A percentile compares a stretch with the other conserved stretches of the same genome.
These are phyloP conservation scores for Xylaria bambusicola DNA, from an alignment of 495 filamentous ascomycete genomes.

Conservation along the genomic window DNA sequence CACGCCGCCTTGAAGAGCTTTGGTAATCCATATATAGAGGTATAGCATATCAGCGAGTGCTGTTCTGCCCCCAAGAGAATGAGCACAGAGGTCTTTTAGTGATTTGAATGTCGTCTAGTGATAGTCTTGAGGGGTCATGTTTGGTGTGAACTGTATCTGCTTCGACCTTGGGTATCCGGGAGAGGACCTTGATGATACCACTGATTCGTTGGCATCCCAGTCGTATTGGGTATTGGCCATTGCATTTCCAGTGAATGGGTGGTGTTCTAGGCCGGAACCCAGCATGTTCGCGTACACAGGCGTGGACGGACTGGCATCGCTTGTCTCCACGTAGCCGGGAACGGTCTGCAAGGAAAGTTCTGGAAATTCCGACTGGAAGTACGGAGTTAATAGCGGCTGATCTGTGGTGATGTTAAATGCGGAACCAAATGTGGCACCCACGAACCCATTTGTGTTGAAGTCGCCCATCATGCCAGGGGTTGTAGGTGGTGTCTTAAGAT, in stretches of 20 bases:
- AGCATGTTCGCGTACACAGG: slow-evolving; percentile 44
- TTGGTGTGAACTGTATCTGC: slow-evolving; percentile 53
- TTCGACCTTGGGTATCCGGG: slow-evolving; percentile 43
- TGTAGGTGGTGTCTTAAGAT: slow-evolving; percentile 47
- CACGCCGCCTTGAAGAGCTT: slow-evolving; percentile 17
- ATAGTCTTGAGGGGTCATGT: slow-evolving; percentile 51
- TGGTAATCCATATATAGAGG: slow-evolving; percentile 19
- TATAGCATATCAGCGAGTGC: too few species aligned
- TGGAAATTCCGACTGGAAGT: slow-evolving; percentile 45
- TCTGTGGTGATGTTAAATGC: slow-evolving; percentile 39
- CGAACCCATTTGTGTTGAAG: slow-evolving; percentile 37
- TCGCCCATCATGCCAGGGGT: slow-evolving; percentile 43
- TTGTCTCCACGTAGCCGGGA: slow-evolving; percentile 40
- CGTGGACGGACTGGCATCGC: slow-evolving; percentile 42
- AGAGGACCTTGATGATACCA: slow-evolving; percentile 44
- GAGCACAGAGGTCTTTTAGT: neutral
- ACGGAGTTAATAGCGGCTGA: slow-evolving; percentile 48
- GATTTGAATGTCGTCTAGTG: slow-evolving; percentile 3
- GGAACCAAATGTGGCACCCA: slow-evolving; percentile 26
- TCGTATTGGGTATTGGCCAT: slow-evolving; percentile 42
- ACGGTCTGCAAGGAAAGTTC: slow-evolving; percentile 42
- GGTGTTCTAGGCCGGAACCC: slow-evolving; percentile 35
- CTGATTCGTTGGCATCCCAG: slow-evolving; percentile 43
- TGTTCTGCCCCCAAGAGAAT: neutral
- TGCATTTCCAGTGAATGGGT: slow-evolving; percentile 30